Evolutionary conservation across 805 yeast genomes (phyloP).

Genomic region (Lipomyces starkeyi): DNA sequence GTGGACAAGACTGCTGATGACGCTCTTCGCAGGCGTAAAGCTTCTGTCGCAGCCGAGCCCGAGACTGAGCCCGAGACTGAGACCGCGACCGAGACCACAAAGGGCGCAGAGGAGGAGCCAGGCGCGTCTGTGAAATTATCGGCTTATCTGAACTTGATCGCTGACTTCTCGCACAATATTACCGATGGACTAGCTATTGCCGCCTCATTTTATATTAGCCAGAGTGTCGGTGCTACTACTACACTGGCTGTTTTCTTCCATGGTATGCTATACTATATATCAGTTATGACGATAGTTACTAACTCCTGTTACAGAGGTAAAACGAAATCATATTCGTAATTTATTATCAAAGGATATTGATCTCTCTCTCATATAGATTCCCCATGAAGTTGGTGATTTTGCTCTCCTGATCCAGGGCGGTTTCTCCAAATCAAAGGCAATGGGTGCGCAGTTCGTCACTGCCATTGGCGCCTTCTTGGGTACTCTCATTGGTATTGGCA

Average conservation of each 20-base stretch:
- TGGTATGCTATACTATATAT: slow-evolving; percentile 44
- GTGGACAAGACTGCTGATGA: slow-evolving; percentile 11
- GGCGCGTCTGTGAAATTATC: slow-evolving; percentile 51
- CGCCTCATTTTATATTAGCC: slow-evolving; percentile 67
- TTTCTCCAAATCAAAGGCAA: slow-evolving; percentile 66
- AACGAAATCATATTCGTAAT: neutral
- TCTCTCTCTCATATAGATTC: slow-evolving; percentile 52
- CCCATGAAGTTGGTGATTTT: slow-evolving; percentile 83
- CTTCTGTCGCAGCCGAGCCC: neutral
- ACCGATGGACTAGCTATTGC: slow-evolving; percentile 81
- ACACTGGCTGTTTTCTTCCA: slow-evolving; percentile 74
- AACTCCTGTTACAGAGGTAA: neutral
- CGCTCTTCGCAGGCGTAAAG: slow-evolving; percentile 20
- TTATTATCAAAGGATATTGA: neutral
- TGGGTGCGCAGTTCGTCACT: slow-evolving; percentile 69
- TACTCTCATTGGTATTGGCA: slow-evolving; percentile 64
- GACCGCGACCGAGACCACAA: neutral
- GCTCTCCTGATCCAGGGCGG: slow-evolving; percentile 75
- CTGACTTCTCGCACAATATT: slow-evolving; percentile 75
- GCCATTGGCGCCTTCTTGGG: slow-evolving; percentile 71
- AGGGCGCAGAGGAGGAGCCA: slow-evolving; percentile 22
- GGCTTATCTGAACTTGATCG: slow-evolving; percentile 68
- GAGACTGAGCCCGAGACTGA: neutral
- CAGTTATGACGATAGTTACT: neutral
- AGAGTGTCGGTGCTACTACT: slow-evolving; percentile 68